These are phyloP conservation scores for Aulographum hederae DNA, from an alignment of 2,329 filamentous ascomycete species.

Conservation along the genomic window DNA sequence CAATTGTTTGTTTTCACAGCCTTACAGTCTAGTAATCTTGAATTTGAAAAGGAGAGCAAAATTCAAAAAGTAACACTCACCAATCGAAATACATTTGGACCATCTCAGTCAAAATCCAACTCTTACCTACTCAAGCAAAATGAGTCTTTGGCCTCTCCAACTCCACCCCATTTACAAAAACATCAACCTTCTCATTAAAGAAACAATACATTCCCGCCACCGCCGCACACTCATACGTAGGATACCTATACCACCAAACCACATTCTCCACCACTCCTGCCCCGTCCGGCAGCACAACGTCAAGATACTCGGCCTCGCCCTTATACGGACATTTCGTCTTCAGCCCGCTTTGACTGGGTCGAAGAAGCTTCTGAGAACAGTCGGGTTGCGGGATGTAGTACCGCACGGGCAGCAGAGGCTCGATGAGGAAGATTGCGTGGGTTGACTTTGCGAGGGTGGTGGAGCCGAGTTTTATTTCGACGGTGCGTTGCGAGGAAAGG, in stretches of 20 bases:
- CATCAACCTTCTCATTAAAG: slow-evolving; percentile 50
- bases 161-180: slow-evolving; percentile 31
- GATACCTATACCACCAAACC: slow-evolving; percentile 44
- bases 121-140: slow-evolving; percentile 10
- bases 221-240: slow-evolving; percentile 35
- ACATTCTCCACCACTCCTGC: slow-evolving; percentile 29
- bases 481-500: slow-evolving; percentile 32
- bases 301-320: slow-evolving; percentile 44
- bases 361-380: slow-evolving; percentile 27
- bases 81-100: no score
- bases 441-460: slow-evolving; percentile 27
- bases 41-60: no score
- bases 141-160: slow-evolving; percentile 13
- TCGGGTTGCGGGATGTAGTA: slow-evolving; percentile 40
- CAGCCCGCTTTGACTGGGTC: slow-evolving; percentile 28
- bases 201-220: slow-evolving; percentile 43
- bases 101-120: no score
- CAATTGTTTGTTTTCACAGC: no score
- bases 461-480: slow-evolving; percentile 33
- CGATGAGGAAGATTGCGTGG: slow-evolving; percentile 34
- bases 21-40: no score
- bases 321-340: slow-evolving; percentile 47
- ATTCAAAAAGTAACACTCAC: no score
- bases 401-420: slow-evolving; percentile 39
- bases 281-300: slow-evolving; percentile 25